A percentile compares a stretch with the other conserved stretches of the same genome.
phyloP scores from a whole-genome alignment of 306 rosid species.

The Albizia julibrissin region DNA sequence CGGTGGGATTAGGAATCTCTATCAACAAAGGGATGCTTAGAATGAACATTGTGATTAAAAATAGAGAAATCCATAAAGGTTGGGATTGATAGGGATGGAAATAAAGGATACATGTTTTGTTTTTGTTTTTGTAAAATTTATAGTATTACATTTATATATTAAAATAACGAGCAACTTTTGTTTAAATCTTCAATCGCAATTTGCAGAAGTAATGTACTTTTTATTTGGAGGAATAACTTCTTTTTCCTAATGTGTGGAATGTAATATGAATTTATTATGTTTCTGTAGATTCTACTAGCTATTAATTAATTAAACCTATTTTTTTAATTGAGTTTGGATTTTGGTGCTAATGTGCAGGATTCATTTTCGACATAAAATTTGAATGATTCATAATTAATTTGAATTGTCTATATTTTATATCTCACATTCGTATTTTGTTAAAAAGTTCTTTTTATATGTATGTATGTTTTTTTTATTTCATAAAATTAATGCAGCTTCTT shows the following conservation, averaged over 20 bases:
- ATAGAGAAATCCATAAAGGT: neutral
- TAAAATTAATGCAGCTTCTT: neutral
- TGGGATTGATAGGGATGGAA: neutral
- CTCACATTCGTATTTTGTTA: neutral
- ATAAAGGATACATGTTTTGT: neutral
- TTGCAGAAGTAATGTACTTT: neutral
- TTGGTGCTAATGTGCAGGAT: neutral
- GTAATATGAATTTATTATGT: neutral
- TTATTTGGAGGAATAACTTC: neutral
- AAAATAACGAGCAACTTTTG: neutral
- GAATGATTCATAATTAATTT: neutral
- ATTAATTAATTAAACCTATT: neutral
- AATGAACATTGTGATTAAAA: neutral
- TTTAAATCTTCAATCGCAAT: neutral
- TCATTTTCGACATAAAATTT: neutral
- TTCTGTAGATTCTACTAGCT: neutral
- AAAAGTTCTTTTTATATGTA: neutral
- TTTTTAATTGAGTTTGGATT: neutral
- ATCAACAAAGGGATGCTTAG: neutral
- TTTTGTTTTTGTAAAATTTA: neutral
- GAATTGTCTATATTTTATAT: neutral
- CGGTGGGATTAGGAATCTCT: conserved; percentile 8
- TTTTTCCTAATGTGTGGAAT: neutral
- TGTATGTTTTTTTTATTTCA: neutral
- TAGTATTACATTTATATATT: neutral